Evolutionary conservation across 1,139 yeast genomes (phyloP), one percentile per base, ranked within the genome.

Genomic region (Debaryomyces udenii): DNA sequence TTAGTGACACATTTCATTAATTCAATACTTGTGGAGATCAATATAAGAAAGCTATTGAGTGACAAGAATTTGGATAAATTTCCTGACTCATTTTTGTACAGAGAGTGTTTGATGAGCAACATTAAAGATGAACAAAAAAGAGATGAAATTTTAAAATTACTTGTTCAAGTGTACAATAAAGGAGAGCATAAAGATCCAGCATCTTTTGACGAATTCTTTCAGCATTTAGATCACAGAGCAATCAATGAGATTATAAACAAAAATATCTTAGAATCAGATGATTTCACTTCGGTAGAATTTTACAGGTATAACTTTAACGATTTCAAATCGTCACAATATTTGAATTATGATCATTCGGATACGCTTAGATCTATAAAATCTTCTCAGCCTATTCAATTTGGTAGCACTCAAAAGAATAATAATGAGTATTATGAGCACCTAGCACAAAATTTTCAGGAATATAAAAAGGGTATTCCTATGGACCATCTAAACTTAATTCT

Each of bases 281-380:
- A 42, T 13, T 67, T 66, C 42, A 50, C 49, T 38, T 61, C 65
- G 0, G 24, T 54, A 3, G 56, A 51, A 17, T 45, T 50, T 10
- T 54, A 51, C 37, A 42, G 72, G 29, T 43, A 47, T 7, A 48
- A 55, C 17, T 63, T 61, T 46, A 46, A 48, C 31, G 45, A 60
- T 40, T 57, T 52, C 50, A 66, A 65, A 40, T 62, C 74, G 2
- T 64, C 67, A 0, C 64, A 66, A 27, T 57, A 57, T 49, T 51
- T 68, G 22, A 68, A 63, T 39, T 64, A 66, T 39, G 59, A 64
- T 14, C 54, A 56, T 31, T 52, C 64, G 1, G 69, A 64, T 40
- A 54, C 59, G 9, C 31, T 51, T 4, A 49, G 41, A n/a, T 40
- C 41, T 22, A 46, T 59, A 4, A 55, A 51, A 31, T 48, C 51